These are phyloP conservation scores for Suillus decipiens DNA, from an alignment of 768 basidiomycete genomes.

Conservation along the genomic window DNA sequence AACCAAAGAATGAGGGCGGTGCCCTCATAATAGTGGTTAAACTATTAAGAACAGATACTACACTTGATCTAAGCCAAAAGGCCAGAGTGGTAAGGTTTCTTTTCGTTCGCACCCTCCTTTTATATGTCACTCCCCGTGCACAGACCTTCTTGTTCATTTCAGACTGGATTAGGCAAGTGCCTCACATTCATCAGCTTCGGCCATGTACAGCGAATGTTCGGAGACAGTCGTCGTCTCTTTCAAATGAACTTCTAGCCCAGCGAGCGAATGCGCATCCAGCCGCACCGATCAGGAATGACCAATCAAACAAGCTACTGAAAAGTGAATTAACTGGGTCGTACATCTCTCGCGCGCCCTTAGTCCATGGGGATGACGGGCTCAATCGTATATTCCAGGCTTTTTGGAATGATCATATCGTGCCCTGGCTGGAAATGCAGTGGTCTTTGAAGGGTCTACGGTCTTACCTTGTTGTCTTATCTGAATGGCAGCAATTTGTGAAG, in stretches of 20 bases:
- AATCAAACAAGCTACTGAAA: constrained; percentile 75
- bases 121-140: neutral
- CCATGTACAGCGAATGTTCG: constrained; percentile 2
- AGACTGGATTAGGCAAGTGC: neutral
- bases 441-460: too few species aligned
- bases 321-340: constrained; percentile 58
- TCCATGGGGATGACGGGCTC: too few species aligned
- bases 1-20: constrained; percentile 56
- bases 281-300: constrained; percentile 67
- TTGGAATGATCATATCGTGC: too few species aligned
- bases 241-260: constrained; percentile 50
- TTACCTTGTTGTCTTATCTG: too few species aligned
- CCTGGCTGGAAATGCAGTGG: too few species aligned
- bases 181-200: neutral
- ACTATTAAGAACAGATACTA: constrained; percentile 76
- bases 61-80: constrained; percentile 79
- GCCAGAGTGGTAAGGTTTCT: constrained; percentile 47
- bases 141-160: neutral
- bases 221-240: constrained; percentile 19
- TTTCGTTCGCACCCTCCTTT: neutral
- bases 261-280: constrained; percentile 45
- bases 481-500: too few species aligned
- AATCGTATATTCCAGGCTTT: too few species aligned
- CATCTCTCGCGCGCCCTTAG: too few species aligned
- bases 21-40: constrained; percentile 59